phyloP scores from a whole-genome alignment of 2,329 filamentous ascomycete species.

The Aureobasidium zeae region DNA sequence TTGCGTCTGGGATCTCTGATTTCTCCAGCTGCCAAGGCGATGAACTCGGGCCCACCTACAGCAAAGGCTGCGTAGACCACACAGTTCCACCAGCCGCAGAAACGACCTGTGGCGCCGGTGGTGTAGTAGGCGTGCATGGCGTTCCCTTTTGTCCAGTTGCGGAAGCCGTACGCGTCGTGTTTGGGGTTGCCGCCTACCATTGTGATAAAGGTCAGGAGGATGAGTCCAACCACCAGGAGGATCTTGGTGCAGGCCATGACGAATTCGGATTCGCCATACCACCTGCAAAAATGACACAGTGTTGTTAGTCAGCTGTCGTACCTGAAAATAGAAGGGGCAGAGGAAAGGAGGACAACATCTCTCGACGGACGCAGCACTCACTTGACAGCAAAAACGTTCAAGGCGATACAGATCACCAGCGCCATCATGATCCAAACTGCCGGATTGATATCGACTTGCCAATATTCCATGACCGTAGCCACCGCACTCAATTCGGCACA shows the following conservation, averaged over 20 bases:
- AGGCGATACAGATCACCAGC: slow-evolving; percentile 13
- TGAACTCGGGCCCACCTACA: slow-evolving; percentile 44
- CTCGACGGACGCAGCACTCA: no score
- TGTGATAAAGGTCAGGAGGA: slow-evolving; percentile 30
- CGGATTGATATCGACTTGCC: slow-evolving; percentile 29
- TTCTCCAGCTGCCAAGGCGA: slow-evolving; percentile 47
- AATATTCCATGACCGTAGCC: slow-evolving; percentile 54
- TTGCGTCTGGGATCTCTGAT: slow-evolving; percentile 41
- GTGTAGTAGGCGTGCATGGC: slow-evolving; percentile 24
- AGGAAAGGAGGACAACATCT: background rate
- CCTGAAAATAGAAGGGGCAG: background rate
- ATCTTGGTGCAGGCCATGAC: slow-evolving; percentile 25
- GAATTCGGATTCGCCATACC: slow-evolving; percentile 19
- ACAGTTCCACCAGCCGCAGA: slow-evolving; percentile 23
- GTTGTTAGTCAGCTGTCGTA: background rate
- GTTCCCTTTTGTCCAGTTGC: slow-evolving; percentile 22
- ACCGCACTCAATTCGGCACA: slow-evolving; percentile 54
- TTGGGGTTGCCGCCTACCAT: slow-evolving; percentile 33
- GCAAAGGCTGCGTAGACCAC: slow-evolving; percentile 37
- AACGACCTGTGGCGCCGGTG: slow-evolving; percentile 27
- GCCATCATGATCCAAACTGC: slow-evolving; percentile 34
- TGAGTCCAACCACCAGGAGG: slow-evolving; percentile 29
- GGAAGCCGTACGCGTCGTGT: slow-evolving; percentile 24
- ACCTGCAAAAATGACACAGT: no score
- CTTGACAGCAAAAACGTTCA: slow-evolving; percentile 19